These are phyloP conservation scores for Calycina herbarum DNA, from an alignment of 2,329 filamentous ascomycete genomes.

Conservation along the genomic window DNA sequence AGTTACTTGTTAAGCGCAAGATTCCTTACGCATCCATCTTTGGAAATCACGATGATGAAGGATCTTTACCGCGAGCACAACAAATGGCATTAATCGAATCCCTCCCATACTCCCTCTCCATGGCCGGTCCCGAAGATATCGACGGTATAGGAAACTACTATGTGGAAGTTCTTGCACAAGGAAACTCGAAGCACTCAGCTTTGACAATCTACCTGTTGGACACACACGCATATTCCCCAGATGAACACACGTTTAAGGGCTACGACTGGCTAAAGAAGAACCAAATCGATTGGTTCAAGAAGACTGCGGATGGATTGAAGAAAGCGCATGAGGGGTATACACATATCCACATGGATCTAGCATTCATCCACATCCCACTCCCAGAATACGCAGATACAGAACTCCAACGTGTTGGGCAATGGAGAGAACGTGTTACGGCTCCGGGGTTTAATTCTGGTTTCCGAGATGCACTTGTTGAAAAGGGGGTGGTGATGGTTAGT, in stretches of 20 bases:
- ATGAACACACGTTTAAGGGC: constrained; percentile 83
- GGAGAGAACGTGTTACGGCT: constrained; percentile 82
- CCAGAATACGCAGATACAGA: constrained; percentile 75
- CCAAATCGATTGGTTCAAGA: constrained; percentile 93
- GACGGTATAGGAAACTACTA: constrained; percentile 95
- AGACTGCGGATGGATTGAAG: constrained; percentile 72
- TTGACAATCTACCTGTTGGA: constrained; percentile 94
- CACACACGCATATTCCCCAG: constrained; percentile 86
- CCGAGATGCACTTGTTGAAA: constrained; percentile 80
- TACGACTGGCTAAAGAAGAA: constrained; percentile 97
- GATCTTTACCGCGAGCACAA: constrained; percentile 67
- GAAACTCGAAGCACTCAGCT: constrained; percentile 79
- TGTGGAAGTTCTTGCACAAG: constrained; percentile 82
- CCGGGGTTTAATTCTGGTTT: constrained; percentile 92
- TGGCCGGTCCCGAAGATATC: constrained; percentile 76
- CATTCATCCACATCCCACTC: constrained; percentile 95
- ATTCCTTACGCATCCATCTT: constrained; percentile 95
- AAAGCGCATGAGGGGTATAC: constrained; percentile 81
- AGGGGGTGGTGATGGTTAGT: constrained; percentile 83
- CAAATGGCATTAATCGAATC: constrained; percentile 87
- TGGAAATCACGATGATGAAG: constrained; percentile 95
- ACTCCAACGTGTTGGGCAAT: constrained; percentile 66
- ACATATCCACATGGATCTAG: constrained; percentile 90
- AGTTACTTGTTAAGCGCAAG: constrained; percentile 79
- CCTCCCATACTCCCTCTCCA: constrained; percentile 86